Base-by-base conservation (phyloP, 805 yeast genomes). In the Kregervanrija fluxuum region DNA sequence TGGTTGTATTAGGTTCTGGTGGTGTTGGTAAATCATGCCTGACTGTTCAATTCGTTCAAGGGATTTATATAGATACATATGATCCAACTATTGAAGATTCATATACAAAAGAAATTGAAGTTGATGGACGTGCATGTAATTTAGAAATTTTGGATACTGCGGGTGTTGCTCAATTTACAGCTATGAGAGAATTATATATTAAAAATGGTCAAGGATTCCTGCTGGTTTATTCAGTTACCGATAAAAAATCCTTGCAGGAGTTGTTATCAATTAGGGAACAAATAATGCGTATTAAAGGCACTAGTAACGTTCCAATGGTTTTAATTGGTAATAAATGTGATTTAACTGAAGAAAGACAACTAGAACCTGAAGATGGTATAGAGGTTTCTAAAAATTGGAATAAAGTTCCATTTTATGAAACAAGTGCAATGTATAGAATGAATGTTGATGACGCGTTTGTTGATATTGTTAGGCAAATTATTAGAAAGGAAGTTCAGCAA, bases 21-120 rank as follows among this genome's bases (percentile, higher is more conserved):
- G 96, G 97, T 66, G 96, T 88, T 8, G 99, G 99, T 55, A 91
- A 91, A 58, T 87, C 97, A 17, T 89, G 95, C 35, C 70, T 91
- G 35, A 89, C 96, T 1, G 95, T 88, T 5, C 95, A 88, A 60
- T 90, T 85, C 59, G 95, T 88, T 3, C 95, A 87, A 61, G 93
- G 93, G 10, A 84, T 85, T 2, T 90, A 87, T 62, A 79, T 87
- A 44, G 97, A 91, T 57, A 76, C 88, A 33, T 91, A 91, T 66
- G 98, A 91, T 59, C 98, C 99, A 8, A 93, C 99, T 8, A 93
- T 91, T 52, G 99, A 91, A 61, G 98, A 91, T 59, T 87, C 96
- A 1, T 93, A 91, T 65, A 71, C 95, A 39, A 90, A 88, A 59
- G 90, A 86, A 53, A 79, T 88, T 46, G 89, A 83, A 56, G 81